Evolutionary conservation across 1,284 basidiomycete species (phyloP).

Genomic region (Leccinum subatratum): DNA sequence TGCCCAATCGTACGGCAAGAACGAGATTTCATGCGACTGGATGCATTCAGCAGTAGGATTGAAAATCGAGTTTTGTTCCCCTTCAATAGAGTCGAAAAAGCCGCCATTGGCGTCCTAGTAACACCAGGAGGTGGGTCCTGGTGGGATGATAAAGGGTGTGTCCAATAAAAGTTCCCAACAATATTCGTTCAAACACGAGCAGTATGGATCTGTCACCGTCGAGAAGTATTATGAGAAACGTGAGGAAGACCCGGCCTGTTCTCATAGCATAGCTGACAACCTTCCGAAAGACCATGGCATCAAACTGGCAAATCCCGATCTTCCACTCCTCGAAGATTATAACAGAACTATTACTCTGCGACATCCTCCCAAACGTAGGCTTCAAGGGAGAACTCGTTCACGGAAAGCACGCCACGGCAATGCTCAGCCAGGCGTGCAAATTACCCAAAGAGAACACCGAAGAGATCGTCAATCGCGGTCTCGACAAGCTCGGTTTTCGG

Average conservation of each 20-base stretch:
- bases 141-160: slow-evolving; percentile 47
- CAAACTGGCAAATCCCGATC: slow-evolving; percentile 43
- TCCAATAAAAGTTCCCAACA: slow-evolving; percentile 44
- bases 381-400: slow-evolving; percentile 67
- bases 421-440: slow-evolving; percentile 66
- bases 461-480: slow-evolving; percentile 53
- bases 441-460: slow-evolving; percentile 62
- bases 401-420: slow-evolving; percentile 55
- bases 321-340: slow-evolving; percentile 62
- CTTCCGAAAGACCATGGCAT: slow-evolving; percentile 51
- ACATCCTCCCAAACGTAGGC: slow-evolving; percentile 63
- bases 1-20: not conserved
- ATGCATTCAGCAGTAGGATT: not conserved
- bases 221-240: slow-evolving; percentile 61
- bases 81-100: no score
- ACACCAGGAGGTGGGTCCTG: no score
- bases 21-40: not conserved
- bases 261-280: slow-evolving; percentile 5
- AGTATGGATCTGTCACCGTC: slow-evolving; percentile 51
- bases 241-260: slow-evolving; percentile 31
- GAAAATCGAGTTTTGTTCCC: no score
- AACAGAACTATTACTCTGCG: slow-evolving; percentile 60
- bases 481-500: slow-evolving; percentile 58
- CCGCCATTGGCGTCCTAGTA: no score
- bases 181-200: slow-evolving; percentile 51